Evolutionary conservation across 208 protist species (phyloP).

Genomic region (Leishmania tropica): DNA sequence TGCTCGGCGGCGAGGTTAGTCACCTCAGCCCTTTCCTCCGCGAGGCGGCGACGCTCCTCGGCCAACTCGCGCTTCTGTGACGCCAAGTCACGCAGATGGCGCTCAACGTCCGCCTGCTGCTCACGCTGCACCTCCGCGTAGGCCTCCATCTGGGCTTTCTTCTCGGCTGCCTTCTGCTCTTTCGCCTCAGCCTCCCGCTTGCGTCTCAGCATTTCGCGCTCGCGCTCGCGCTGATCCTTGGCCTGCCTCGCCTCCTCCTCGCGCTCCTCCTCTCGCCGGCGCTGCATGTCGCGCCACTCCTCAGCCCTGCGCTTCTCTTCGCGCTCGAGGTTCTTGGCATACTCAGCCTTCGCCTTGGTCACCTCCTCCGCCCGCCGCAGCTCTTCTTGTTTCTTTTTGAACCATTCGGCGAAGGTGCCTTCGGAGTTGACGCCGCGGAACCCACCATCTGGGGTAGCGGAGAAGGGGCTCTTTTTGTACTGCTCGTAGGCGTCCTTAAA

Average conservation of each 20-base stretch:
- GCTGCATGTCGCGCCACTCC: conserved; percentile 80
- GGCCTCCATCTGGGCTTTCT: conserved; percentile 54
- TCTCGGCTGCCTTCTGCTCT: conserved; percentile 44
- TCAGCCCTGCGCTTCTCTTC: conserved; percentile 72
- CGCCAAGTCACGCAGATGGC: conserved; percentile 74
- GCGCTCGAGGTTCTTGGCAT: conserved; percentile 67
- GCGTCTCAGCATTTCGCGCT: conserved; percentile 51
- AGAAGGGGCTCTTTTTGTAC: conserved; percentile 69
- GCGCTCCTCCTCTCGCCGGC: conserved; percentile 59
- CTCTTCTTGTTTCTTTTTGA: conserved; percentile 84
- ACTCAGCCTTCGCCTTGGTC: conserved; percentile 72
- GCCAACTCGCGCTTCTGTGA: conserved; percentile 67
- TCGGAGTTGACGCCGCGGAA: conserved; percentile 51
- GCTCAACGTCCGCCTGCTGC: conserved; percentile 80
- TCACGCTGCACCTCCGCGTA: conserved; percentile 60
- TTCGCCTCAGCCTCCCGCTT: conserved; percentile 47
- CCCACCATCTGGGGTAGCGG: conserved; percentile 17
- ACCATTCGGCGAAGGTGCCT: conserved; percentile 82
- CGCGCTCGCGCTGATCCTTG: conserved; percentile 42
- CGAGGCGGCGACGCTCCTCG: conserved; percentile 61
- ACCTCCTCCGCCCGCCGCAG: conserved; percentile 71
- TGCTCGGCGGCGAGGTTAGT: conserved; percentile 49
- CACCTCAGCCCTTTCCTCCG: conserved; percentile 55
- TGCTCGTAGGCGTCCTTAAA: conserved; percentile 83
- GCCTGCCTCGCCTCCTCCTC: conserved; percentile 58